phyloP scores from a whole-genome alignment of 139 green algal genomes.

The Edaphochlamys debaryana region DNA sequence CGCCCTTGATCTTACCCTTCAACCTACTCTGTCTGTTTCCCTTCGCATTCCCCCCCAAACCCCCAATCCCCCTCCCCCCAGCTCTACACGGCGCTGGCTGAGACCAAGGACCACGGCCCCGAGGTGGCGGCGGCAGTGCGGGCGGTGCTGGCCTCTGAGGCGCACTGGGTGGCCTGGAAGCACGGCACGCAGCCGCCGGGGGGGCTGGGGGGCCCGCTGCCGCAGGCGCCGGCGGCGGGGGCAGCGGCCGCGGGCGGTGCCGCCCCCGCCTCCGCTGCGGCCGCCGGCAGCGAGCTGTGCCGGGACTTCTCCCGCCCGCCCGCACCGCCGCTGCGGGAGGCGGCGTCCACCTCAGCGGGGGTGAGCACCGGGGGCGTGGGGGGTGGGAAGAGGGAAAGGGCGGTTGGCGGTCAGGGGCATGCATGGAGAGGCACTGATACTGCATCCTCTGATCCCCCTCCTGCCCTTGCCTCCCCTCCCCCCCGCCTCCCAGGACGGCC shows the following conservation, averaged over 20 bases:
- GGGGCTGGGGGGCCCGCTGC: neutral
- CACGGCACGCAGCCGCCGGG: conserved; percentile 22
- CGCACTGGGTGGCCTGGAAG: conserved; percentile 45
- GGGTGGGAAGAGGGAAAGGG: neutral
- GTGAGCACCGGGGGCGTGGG: neutral
- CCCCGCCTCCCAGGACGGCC: conserved; percentile 4
- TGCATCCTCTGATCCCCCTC: too few relatives aligned
- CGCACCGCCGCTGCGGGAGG: neutral
- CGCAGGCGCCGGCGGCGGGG: neutral
- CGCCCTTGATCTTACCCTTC: neutral
- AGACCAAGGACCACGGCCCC: conserved; percentile 32
- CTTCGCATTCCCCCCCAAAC: neutral
- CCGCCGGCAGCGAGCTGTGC: conserved; percentile 14
- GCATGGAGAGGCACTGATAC: too few relatives aligned
- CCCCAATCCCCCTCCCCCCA: neutral
- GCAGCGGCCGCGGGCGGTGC: neutral
- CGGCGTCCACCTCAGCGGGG: neutral
- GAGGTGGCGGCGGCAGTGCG: conserved; percentile 42
- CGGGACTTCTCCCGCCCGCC: conserved; percentile 22
- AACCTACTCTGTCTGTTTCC: neutral
- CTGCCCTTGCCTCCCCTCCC: too few relatives aligned
- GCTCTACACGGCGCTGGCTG: conserved; percentile 39
- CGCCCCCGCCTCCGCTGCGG: neutral
- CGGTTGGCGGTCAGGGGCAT: too few relatives aligned
- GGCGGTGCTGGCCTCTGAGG: conserved; percentile 44